Base-by-base conservation (phyloP, 169 alveolate genomes). In the Plasmodium billcollinsi region DNA sequence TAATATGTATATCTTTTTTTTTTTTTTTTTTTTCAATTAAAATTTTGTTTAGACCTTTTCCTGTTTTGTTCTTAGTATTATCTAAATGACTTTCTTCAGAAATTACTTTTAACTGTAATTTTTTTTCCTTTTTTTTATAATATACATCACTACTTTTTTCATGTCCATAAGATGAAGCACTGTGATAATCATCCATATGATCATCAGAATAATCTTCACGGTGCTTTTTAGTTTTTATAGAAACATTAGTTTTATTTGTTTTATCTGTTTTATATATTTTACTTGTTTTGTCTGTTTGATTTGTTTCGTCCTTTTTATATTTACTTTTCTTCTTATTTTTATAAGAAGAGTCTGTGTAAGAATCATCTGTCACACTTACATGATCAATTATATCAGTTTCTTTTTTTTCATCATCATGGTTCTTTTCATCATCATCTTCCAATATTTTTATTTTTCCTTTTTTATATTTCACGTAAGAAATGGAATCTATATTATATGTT, bases 61-160 rank as follows among this genome's bases (percentile, higher is more conserved):
- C 62, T 11, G 15, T 54, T 54, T 15, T 69, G 14, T 20, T 39
- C 18, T 18, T 69, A 69, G 39, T 18, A 18, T 69, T 43, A 69
- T 69, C 26, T 15, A 20, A 8, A 8, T 20, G 58, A 69, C 47
- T 43, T 18, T 69, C 58, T 45, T 56, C 65, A 18, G 65, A 56
- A 56, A 18, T 21, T 56, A 5, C 24, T 56, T 56, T 56, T 56
- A 56, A 56, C 2, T 56, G 15, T 21, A 56, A 15, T 56, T 56
- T 56, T 39, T 39, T 56, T 56, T 56, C 65, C 14, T 15, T 56
- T 56, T 56, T 56, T 15, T 56, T 56, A 56, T 56, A 39, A 39
- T 39, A 11, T 39, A 5, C 47, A 56, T 56, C 65, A 56, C 24
- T 21, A 56, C 65, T 56, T 56, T 56, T 56, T 39, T 39, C 47